Percentiles rank a stretch among this genome's conserved stretches.
Conservation (phyloP, 345 rosid genomes). For the Sisymbrium irio region DNA sequence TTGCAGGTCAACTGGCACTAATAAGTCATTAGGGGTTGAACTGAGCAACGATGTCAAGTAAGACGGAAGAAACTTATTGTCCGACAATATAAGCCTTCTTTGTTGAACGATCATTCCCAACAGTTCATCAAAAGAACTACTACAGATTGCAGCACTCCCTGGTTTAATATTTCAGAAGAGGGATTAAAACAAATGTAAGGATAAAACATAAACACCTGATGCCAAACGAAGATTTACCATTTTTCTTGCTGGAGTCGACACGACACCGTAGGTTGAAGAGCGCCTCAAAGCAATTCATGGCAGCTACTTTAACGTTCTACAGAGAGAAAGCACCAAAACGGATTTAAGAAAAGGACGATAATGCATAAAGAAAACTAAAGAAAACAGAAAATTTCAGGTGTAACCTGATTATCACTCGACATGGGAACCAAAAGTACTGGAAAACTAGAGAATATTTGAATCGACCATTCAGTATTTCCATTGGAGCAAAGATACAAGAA, state of each 20-base stretch:
- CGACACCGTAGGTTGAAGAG: conserved; percentile 49
- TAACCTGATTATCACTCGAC: conserved; percentile 68
- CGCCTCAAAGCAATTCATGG: conserved; percentile 78
- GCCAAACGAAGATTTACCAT: conserved; percentile 53
- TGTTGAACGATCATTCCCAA: conserved; percentile 76
- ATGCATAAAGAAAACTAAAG: neutral
- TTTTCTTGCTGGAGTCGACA: conserved; percentile 78
- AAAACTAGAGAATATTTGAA: conserved; percentile 62
- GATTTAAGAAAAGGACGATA: neutral
- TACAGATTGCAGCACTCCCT: conserved; percentile 72
- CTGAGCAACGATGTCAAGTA: conserved; percentile 72
- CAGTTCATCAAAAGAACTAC: conserved; percentile 62
- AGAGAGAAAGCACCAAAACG: conserved; percentile 19
- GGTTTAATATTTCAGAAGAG: conserved; percentile 20
- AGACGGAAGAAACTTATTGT: conserved; percentile 70
- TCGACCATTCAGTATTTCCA: conserved; percentile 47
- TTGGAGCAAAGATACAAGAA: conserved; percentile 61
- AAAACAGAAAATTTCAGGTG: neutral
- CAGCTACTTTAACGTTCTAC: conserved; percentile 70
- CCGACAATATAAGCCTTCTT: conserved; percentile 69
- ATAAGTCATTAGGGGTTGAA: conserved; percentile 47
- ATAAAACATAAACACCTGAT: conserved; percentile 2
- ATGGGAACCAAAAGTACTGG: conserved; percentile 79
- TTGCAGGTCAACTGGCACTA: conserved; percentile 64
- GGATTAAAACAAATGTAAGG: neutral